Evolutionary conservation across 1,284 basidiomycete species (phyloP).

Genomic region (Thecaphora thlaspeos): DNA sequence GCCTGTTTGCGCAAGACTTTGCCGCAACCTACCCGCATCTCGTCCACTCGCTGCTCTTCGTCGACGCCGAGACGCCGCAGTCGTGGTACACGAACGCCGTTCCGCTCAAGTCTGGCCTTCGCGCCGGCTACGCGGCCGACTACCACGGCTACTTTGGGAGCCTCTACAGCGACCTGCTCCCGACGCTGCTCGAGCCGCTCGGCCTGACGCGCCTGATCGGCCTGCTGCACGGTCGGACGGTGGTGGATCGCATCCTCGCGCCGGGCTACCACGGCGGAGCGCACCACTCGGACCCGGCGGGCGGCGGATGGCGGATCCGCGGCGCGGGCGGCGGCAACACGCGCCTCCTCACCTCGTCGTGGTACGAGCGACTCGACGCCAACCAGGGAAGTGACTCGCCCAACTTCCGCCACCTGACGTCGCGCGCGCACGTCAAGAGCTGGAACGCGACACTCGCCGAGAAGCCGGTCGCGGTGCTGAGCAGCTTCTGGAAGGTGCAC

Average conservation of each 20-base stretch:
- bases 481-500: constrained; percentile 43
- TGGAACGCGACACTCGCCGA: constrained; percentile 15
- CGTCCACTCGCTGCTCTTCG: constrained; percentile 39
- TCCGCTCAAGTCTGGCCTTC: constrained; percentile 17
- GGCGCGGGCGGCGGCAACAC: constrained; percentile 31
- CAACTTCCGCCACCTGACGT: constrained; percentile 20
- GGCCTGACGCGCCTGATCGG: constrained; percentile 32
- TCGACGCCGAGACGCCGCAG: constrained; percentile 38
- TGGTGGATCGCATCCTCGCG: constrained; percentile 36
- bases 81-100: constrained; percentile 38
- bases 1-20: constrained; percentile 40
- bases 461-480: constrained; percentile 35
- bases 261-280: constrained; percentile 27
- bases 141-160: constrained; percentile 24
- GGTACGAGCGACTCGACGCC: constrained; percentile 36
- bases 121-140: constrained; percentile 30
- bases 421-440: not conserved
- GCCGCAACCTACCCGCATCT: constrained; percentile 35
- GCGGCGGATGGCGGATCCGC: constrained; percentile 28
- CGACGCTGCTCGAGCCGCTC: constrained; percentile 30
- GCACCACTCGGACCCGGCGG: constrained; percentile 18
- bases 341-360: constrained; percentile 26
- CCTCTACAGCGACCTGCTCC: constrained; percentile 33
- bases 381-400: constrained; percentile 24
- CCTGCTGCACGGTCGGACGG: constrained; percentile 23